Evolutionary conservation across 2,329 filamentous ascomycete species (phyloP), one percentile per base, ranked within the genome.

Genomic region (Sarocladiaceae sp.): DNA sequence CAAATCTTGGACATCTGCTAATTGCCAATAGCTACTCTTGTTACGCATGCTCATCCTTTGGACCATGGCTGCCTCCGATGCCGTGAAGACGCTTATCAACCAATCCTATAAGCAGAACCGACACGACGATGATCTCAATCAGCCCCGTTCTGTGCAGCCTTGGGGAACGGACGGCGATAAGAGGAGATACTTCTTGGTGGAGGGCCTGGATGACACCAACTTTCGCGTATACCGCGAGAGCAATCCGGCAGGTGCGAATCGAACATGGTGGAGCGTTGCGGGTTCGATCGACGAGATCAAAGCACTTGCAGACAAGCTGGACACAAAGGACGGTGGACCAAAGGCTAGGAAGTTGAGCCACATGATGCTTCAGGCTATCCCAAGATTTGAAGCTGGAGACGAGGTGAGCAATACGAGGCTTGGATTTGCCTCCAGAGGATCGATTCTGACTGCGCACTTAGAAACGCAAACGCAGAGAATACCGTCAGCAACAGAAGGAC

Each of bases 161-260:
- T 97, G 92, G 92, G 92, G 92, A 8, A 80, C 83, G 12, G 92
- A 96, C 66, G 90, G 88, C 57, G 86, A 96, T 61, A 96, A 94
- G 74, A 85, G 94, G 52, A 85, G 91, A 54, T 99, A 97, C 70
- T 99, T 88, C 74, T 76, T 99, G 46, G 82, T 99, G 56, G 94
- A 99, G 70, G 94, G 94, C 12, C 82, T 90, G 59, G 93, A 97
- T 61, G 92, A 99, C 68, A 97, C 93, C 3, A 82, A 88, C 56
- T 99, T 99, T 69, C 83, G 94, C 56, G 82, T 99, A 40, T 99
- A 99, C 68, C 82, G 94, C 51, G 94, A 99, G 70, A 93, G 89
- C 70, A 95, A 96, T 62, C 87, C 90, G 12, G 84, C 84, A 4
- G 79, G 86, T 28, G 81, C 87, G 42, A 86, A 86, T 56, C 72